Evolutionary conservation across 176 grass and related monocot genomes (phyloP).

Genomic region (Triticum timopheevii): DNA sequence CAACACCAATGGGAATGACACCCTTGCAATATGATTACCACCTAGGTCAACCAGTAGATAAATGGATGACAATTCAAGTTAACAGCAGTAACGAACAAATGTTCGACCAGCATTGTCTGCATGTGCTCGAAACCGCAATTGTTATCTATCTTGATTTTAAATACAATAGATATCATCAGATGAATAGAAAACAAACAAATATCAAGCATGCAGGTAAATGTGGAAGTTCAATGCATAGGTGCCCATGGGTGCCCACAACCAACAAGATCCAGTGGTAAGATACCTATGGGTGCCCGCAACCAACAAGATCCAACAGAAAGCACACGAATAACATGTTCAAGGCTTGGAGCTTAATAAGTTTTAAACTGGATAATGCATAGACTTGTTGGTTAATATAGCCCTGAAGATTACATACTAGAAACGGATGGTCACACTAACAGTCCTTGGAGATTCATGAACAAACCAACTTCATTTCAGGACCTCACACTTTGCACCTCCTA

Average conservation of each 20-base stretch:
- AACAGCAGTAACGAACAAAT: background rate
- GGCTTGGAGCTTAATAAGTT: background rate
- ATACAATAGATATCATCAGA: background rate
- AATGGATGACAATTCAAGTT: background rate
- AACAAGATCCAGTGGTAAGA: background rate
- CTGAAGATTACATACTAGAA: background rate
- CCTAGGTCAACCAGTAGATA: background rate
- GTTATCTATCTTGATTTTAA: background rate
- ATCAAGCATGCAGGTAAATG: background rate
- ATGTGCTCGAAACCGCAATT: background rate
- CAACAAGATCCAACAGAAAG: background rate
- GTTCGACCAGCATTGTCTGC: background rate
- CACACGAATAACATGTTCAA: background rate
- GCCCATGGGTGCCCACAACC: background rate
- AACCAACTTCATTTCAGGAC: background rate
- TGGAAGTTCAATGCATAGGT: background rate
- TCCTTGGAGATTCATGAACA: background rate
- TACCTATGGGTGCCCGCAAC: background rate
- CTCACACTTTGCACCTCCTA: background rate
- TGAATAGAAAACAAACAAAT: background rate
- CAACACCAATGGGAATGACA: too few relatives aligned
- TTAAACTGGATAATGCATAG: background rate
- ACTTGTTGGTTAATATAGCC: background rate
- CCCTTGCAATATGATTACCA: background rate
- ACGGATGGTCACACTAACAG: background rate